These are phyloP conservation scores for Mitragyna speciosa DNA, from an alignment of 257 asterid genomes.

Conservation along the genomic window DNA sequence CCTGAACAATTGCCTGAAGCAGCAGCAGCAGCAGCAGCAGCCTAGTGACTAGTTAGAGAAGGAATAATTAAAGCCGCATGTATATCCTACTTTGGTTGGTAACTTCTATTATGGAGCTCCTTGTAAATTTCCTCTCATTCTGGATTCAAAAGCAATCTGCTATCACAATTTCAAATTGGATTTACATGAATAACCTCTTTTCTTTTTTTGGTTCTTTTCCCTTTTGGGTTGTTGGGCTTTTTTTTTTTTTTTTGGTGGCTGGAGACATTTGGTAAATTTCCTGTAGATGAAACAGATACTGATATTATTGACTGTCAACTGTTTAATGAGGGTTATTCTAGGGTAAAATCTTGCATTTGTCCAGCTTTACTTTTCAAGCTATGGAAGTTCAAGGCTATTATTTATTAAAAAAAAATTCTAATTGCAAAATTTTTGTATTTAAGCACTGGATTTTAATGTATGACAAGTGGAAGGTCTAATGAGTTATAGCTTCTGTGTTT, in stretches of 20 bases:
- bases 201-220: no score
- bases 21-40: neutral
- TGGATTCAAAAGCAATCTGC: neutral
- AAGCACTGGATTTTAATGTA: neutral
- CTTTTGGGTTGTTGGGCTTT: no score
- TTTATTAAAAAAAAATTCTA: neutral
- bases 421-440: no score
- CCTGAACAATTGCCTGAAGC: conserved; percentile 15
- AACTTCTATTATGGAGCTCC: neutral
- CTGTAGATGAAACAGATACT: neutral
- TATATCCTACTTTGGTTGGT: neutral
- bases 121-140: neutral
- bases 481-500: neutral
- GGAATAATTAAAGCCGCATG: neutral
- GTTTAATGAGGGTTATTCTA: neutral
- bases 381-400: neutral
- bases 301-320: neutral
- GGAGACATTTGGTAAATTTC: neutral
- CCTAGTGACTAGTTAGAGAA: neutral
- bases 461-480: neutral
- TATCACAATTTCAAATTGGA: neutral
- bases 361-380: neutral
- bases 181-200: neutral
- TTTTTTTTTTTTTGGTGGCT: no score
- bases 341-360: neutral